These are phyloP conservation scores for Tuber microsphaerosporum DNA, from an alignment of 495 filamentous ascomycete species.

Conservation along the genomic window DNA sequence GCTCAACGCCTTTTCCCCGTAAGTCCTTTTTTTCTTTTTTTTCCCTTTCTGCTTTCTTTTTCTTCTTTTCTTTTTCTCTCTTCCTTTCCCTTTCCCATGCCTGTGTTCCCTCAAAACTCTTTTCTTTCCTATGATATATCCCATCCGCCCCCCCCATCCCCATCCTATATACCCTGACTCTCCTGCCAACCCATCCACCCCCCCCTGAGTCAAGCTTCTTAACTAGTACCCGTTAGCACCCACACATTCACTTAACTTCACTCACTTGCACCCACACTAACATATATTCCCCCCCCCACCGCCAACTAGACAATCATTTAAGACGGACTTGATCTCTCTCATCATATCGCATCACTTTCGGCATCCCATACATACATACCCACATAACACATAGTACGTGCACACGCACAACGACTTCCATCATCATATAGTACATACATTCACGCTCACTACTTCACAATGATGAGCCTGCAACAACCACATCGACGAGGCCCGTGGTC, in stretches of 20 bases:
- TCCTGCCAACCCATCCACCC: neutral
- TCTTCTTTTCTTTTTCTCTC: neutral
- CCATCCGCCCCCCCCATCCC: neutral
- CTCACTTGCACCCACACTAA: neutral
- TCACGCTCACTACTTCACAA: neutral
- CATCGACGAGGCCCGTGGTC: constrained; percentile 87
- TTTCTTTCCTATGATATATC: neutral
- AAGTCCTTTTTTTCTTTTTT: neutral
- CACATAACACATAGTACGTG: neutral
- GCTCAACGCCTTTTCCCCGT: constrained; percentile 2
- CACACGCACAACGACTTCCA: neutral
- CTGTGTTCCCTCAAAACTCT: neutral
- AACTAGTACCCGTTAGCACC: constrained; percentile 4
- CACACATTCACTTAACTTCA: neutral
- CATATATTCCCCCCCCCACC: constrained; percentile 2
- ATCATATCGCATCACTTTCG: neutral
- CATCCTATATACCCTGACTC: neutral
- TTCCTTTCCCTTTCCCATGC: neutral
- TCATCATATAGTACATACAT: neutral
- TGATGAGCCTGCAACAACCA: neutral
- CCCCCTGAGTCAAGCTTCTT: constrained; percentile 3
- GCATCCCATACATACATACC: neutral
- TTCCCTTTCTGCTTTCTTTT: neutral
- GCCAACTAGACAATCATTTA: neutral
- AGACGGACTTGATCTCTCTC: neutral